Base-by-base conservation (phyloP, 371 early-diverging fungal genomes). In the Lichtheimia ramosa region DNA sequence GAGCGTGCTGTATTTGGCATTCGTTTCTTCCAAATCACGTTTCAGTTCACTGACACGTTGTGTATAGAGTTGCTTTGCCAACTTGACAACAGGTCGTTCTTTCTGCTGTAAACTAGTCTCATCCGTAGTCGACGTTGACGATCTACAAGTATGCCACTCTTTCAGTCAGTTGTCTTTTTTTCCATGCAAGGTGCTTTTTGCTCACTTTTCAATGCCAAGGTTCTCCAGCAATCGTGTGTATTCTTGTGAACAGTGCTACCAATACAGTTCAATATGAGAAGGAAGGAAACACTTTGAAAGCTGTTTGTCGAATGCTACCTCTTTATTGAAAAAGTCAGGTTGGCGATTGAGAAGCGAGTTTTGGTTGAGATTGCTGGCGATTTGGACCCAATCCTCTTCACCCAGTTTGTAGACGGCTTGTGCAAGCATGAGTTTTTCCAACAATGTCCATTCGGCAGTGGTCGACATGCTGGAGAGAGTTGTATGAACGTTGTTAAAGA, bases 361-460 rank as follows among this genome's bases (percentile, higher is more conserved):
- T 16, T 76, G 77, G 43, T 79, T 77, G 49, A 91, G 71, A 34
- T 73, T 78, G 27, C 83, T 72, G 15, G 89, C 81, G 48, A 91
- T 79, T 50, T 83, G 78, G 14, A 82, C 70, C 89, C 89, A 91
- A 57, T 82, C 83, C 34, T 85, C 81, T 63, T 85, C 89, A 8
- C 89, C 88, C 65, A 76, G 76, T 61, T 88, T 86, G 62, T 88
- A 83, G 20, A 89, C 89, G 34, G 88, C 81, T 63, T 91, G 91
- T 8, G 83, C 84, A 7, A 91, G 75, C n/a, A 91, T 62, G 21
- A 89, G 68, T 58, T 83, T 85, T 58, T 91, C 91, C 40, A 89
- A 73, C 15, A 77, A 64, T 7, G 85, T 78, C 89, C 89, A 89
- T 50, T 75, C 77, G 10, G 48, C 48, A 16, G 57, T 51, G 21